Base-by-base conservation (phyloP, 352 stramenopile species). In the Achlya hypogyna region DNA sequence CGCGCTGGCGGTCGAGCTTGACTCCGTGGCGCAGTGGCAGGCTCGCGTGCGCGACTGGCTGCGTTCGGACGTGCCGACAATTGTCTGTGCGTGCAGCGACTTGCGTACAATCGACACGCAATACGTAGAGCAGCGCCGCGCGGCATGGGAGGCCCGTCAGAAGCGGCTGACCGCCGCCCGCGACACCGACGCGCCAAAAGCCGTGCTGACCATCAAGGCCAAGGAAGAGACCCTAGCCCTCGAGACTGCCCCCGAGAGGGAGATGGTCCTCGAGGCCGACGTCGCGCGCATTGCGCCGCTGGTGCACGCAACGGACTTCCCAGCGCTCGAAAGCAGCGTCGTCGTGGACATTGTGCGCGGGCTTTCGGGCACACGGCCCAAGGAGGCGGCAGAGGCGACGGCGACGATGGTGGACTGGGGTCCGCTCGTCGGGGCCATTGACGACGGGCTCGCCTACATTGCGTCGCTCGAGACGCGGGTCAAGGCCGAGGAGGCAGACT, bases 1-100 rank as follows among this genome's bases (percentile, higher is more conserved):
- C n/a, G 88, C 89, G 43, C 69, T 93, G 10, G 72, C 70, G 3
- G 90, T 86, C 62, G 86, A 95, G 62, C 63, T 94, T 16, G 79
- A 82, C 32, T 82, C 91, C 62, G 70, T 93, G 12, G 73, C 20
- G 0, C 22, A 51, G 2, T 95, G 86, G 86, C 81, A 88, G 68
- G 67, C 63, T 18, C 89, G 87, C 62, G 82, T 82, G 2, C 73
- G 75, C 16, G 69, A 79, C 42, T 71, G 78, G 32, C 72, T 95
- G 1, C 72, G 85, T 47, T 65, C 52, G 1, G 70, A 77, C 32
- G 62, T 81, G 8, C 59, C 72, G 20, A 38, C 74, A 18, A 72
- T 78, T 9, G 71, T 93, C 0, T 63, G 59, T 6, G 70, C 88
- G 0, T 69, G 86, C 0, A 73, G 75, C 38, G 67, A 71, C 28